Base-by-base conservation (phyloP, 257 asterid genomes). In the Rehmannia glutinosa region DNA sequence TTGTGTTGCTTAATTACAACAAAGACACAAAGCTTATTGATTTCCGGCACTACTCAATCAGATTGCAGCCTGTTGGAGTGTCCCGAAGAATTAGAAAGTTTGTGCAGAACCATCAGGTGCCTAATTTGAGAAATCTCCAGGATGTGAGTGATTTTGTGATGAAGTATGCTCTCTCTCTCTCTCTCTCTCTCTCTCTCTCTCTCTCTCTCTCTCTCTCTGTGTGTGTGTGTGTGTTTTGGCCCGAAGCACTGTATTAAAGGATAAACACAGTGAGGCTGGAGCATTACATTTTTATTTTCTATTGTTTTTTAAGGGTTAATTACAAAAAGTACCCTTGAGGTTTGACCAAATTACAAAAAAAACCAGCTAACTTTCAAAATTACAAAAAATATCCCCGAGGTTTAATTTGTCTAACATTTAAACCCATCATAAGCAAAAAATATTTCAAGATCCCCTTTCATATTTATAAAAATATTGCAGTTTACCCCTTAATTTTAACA, bases 1-100 rank as follows among this genome's bases (percentile, higher is more conserved):
- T 94, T 53, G 97, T 94, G 56, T 70, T 91, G 42, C 97, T 94
- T 33, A 91, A 85, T 78, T 94, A 94, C 81, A 81, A 94, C 82
- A 88, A 88, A 73, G 96, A 88, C 61, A 91, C 95, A 3, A 88
- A 88, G 72, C 88, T 78, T 56, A 83, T 94, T 72, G 99, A 94
- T 73, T 85, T 91, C 62, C 86, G 97, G 42, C 97, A 94, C 73
- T 91, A 87, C 78, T 94, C 99, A 8, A 79, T 94, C 77, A 85
- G 95, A 80, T 79, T 91, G 78, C 97, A 91, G 79, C 99, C 99
- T 52, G 73, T 91, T 64, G 97, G 92, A n/a, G 95, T 91, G 38
- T 85, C 97, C 1, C 90, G 95, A 38, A 81, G 89, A 73, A 75
- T 94, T 70, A 78, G 97, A 70, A 88, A 88, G 77, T 86, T 94